Conservation (phyloP, 1,139 yeast genomes). For the Barnettozyma hawaiiensis region DNA sequence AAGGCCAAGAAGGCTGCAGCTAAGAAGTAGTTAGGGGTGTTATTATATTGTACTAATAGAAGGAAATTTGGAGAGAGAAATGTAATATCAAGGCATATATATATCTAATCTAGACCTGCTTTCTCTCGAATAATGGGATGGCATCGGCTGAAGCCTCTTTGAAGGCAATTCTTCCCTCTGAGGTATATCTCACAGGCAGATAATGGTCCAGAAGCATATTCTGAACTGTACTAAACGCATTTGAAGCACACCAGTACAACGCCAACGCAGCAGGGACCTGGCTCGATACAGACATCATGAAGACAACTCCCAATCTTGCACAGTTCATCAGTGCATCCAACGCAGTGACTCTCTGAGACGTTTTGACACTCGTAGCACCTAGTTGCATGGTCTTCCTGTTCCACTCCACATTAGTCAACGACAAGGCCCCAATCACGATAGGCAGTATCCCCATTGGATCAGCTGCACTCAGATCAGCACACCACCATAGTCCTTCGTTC, state of each 20-base stretch:
- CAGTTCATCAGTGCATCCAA: conserved; percentile 57
- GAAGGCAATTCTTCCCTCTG: conserved; percentile 6
- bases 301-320: conserved; percentile 69
- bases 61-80: too few species aligned
- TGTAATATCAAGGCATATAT: neutral
- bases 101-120: neutral
- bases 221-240: conserved; percentile 66
- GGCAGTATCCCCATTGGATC: conserved; percentile 70
- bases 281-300: conserved; percentile 76
- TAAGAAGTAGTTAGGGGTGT: conserved; percentile 5
- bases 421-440: conserved; percentile 58
- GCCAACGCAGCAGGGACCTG: conserved; percentile 83
- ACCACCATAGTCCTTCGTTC: conserved; percentile 56
- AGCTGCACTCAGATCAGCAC: conserved; percentile 48
- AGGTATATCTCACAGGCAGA: conserved; percentile 20
- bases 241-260: conserved; percentile 84
- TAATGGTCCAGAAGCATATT: conserved; percentile 65
- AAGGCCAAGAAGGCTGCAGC: conserved; percentile 28
- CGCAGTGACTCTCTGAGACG: conserved; percentile 46
- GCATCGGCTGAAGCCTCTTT: conserved; percentile 12
- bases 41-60: too few species aligned
- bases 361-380: conserved; percentile 17
- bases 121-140: conserved; percentile 18
- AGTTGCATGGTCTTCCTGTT: conserved; percentile 48
- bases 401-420: conserved; percentile 80